phyloP scores from a whole-genome alignment of 2,329 filamentous ascomycete genomes.

The Scedosporium aurantiacum region DNA sequence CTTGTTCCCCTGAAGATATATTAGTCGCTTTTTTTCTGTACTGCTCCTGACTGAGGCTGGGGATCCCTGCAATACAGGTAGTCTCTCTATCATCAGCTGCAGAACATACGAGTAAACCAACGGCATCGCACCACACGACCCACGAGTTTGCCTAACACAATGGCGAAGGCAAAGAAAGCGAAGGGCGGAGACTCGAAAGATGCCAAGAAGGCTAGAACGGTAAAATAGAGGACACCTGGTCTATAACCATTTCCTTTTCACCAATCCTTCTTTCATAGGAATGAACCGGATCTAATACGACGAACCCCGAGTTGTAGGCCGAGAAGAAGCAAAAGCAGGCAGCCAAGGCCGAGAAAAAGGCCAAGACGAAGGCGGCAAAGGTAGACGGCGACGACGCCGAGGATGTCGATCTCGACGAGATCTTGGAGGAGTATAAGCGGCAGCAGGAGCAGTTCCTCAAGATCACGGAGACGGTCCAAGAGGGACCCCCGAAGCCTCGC shows the following conservation, averaged over 20 bases:
- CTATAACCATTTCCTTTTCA: conserved; percentile 7
- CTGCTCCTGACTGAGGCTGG: too few species aligned
- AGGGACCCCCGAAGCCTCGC: conserved; percentile 64
- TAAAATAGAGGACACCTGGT: conserved; percentile 20
- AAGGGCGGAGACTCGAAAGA: conserved; percentile 20
- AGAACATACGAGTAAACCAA: not conserved
- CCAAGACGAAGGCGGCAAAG: conserved; percentile 59
- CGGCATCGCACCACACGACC: too few species aligned
- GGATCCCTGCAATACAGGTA: not conserved
- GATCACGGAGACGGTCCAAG: conserved; percentile 68
- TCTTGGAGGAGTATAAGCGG: conserved; percentile 85
- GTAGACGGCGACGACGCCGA: conserved; percentile 77
- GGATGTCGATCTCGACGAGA: conserved; percentile 84
- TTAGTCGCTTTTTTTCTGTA: not conserved
- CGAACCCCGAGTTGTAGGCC: conserved; percentile 23
- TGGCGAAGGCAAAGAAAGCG: conserved; percentile 42
- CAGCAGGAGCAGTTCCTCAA: conserved; percentile 92
- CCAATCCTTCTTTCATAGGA: conserved; percentile 6
- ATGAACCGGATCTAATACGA: conserved; percentile 11
- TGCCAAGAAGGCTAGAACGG: conserved; percentile 35
- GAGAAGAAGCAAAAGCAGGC: conserved; percentile 69
- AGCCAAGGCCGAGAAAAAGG: conserved; percentile 82
- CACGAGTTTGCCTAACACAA: conserved; percentile 12
- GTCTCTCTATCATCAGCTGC: not conserved
- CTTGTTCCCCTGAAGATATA: not conserved